Evolutionary conservation across 2,329 filamentous ascomycete genomes (phyloP), one percentile per base, ranked within the genome.

Genomic region (Arthrinium puccinioides): DNA sequence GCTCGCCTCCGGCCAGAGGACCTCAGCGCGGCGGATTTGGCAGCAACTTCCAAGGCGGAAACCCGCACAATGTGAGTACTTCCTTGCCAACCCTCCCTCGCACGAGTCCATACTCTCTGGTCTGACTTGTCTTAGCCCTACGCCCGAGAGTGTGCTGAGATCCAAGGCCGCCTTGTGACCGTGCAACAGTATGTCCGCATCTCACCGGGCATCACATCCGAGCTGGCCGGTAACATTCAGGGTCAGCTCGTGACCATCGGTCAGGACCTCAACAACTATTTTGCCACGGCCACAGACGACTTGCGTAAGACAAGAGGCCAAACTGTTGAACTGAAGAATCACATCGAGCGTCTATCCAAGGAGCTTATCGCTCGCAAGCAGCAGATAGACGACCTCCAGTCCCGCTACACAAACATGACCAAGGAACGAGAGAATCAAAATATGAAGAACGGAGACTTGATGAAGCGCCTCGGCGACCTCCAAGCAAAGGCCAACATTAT

Each of bases 111-210:
- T 16, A 36, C 21, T 36, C 11, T 25, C 23, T 24, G 14, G 9
- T 14, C 20, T 27, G 3, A 36, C 16, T n/a, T 15, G n/a, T n/a
- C 18, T 6, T 15, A 49, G 44, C 36, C 35, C 2, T 32, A 38
- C 13, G 4, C 39, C 10, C 36, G 44, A 14, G 32, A 42, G n/a
- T 32, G 36, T 4, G 37, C 39, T 6, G 20, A 36, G 6, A 41
- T 52, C 9, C 39, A 44, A 5, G 35, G 29, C 14, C 37, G 40
- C 3, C 39, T 55, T 20, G 41, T 48, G 31, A 47, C 43, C 19
- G 44, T 38, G 5, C 41, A 28, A 16, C 49, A 47, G 28, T 55
- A 45, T 21, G 36, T 53, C 19, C 40, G 41, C 13, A 36, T 48
- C 9, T 40, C 46, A 3, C 44, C 48, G 1, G 48, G 49, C n/a